Conservation (phyloP, 2,329 filamentous ascomycete species). For the Aspergillus sp. region DNA sequence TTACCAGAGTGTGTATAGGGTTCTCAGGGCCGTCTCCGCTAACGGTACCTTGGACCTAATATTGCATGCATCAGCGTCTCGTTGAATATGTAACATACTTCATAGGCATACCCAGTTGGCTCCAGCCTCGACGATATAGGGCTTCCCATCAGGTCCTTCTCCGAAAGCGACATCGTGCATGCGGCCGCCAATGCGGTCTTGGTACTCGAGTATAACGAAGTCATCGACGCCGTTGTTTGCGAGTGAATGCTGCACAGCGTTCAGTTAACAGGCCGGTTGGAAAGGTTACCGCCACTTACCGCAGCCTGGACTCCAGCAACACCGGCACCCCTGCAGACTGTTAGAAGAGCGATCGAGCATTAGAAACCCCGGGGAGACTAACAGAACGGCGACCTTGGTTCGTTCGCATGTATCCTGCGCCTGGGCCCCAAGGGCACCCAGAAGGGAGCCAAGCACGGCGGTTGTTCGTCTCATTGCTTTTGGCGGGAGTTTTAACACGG, state of each 20-base stretch:
- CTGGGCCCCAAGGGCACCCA: background rate
- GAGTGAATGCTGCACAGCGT: background rate
- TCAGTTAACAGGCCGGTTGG: background rate
- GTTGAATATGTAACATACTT: background rate
- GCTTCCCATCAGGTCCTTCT: conserved; percentile 43
- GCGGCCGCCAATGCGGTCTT: conserved; percentile 62
- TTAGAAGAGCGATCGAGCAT: background rate
- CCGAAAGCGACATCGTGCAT: conserved; percentile 59
- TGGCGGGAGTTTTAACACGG: too few species aligned
- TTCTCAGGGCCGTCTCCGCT: conserved; percentile 42
- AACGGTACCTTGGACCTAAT: conserved; percentile 44
- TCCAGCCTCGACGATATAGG: conserved; percentile 62
- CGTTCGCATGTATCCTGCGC: background rate
- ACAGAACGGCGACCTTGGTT: background rate
- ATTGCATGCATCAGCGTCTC: background rate
- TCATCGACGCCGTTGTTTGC: conserved; percentile 36
- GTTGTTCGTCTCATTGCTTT: background rate
- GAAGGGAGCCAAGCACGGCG: background rate
- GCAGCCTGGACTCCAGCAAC: conserved; percentile 64
- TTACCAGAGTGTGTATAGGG: conserved; percentile 46
- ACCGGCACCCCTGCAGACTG: conserved; percentile 51
- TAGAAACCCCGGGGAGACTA: background rate
- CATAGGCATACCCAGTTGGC: conserved; percentile 58
- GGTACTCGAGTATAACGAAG: conserved; percentile 66
- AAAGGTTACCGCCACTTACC: conserved; percentile 27